Evolutionary conservation across 148 eudicot species (phyloP), one percentile per base, ranked within the genome.

Genomic region (Fagopyrum tataricum): DNA sequence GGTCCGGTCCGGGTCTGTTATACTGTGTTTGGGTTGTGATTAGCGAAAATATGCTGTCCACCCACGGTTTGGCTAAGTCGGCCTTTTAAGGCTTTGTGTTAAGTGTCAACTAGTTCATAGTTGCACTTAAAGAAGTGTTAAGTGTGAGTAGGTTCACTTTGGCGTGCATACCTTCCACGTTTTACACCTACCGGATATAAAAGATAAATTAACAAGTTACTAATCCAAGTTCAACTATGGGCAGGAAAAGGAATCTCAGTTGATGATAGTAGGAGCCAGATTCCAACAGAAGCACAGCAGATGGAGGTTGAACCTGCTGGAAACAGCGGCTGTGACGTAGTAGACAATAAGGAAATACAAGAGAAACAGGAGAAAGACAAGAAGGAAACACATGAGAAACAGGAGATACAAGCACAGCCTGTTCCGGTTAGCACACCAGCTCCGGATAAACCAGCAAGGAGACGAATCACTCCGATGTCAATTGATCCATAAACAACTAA

Each of bases 391-490:
- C 78, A 61, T 58, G 66, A 53, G 26, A 76, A 47, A 47, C 85
- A 75, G 53, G 81, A 20, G 75, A 80, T 71, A 24, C 80, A 76
- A 75, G 74, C 75, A 72, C 71, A 76, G 17, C 37, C 43, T 13
- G 69, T 64, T 64, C 44, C 66, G 13, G 53, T 67, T 3, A 81
- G 46, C 66, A 67, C 82, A 39, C 78, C 88, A 21, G 42, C 48
- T 31, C 71, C 86, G 71, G 86, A 61, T 76, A 94, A 85, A 82
- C 84, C 97, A 39, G 88, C 96, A 48, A 91, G 85, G 85, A 86
- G 86, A 82, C 90, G 98, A 44, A 95, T 95, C 77, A 95, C 97
- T 58, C 98, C 98, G 0, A 87, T 91, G 86, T 97, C 93, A 17
- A 88, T 91, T 12, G 92, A 86, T 85, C 92, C 82, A 52, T 78